Percentiles rank a stretch among this genome's conserved stretches.
Evolutionary conservation across 371 early-diverging fungal genomes (phyloP).

Genomic region (Zancudomyces culisetae): DNA sequence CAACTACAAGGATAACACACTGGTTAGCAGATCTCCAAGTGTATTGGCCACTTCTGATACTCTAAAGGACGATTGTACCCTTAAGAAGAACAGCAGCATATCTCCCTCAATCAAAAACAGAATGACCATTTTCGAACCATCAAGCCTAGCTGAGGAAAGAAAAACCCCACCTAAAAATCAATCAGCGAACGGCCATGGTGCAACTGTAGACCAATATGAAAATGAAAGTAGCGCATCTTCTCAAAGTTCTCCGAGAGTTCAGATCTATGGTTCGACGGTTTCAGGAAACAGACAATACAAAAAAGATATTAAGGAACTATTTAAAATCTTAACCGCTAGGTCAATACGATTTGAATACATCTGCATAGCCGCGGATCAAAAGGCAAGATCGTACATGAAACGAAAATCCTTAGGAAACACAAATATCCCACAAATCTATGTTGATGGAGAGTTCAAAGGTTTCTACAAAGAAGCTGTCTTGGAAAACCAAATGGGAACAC

Average conservation of each 20-base stretch:
- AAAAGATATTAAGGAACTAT: slow-evolving; percentile 16
- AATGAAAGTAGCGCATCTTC: too few relatives aligned
- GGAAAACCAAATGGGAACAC: slow-evolving; percentile 21
- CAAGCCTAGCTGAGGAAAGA: too few relatives aligned
- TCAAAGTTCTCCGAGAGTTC: slow-evolving; percentile 25
- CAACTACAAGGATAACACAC: too few relatives aligned
- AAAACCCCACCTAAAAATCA: too few relatives aligned
- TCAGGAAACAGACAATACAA: slow-evolving; percentile 26
- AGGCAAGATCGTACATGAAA: slow-evolving; percentile 41
- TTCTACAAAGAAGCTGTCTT: slow-evolving; percentile 27
- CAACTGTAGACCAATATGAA: too few relatives aligned
- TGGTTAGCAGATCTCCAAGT: too few relatives aligned
- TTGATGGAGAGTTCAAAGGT: slow-evolving; percentile 43
- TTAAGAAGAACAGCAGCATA: too few relatives aligned
- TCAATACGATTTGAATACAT: slow-evolving; percentile 32
- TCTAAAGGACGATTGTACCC: too few relatives aligned
- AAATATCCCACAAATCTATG: slow-evolving; percentile 44
- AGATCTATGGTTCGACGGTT: slow-evolving; percentile 25
- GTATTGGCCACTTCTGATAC: too few relatives aligned
- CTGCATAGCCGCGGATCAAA: slow-evolving; percentile 41
- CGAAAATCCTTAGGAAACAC: slow-evolving; percentile 30
- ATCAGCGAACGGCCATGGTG: too few relatives aligned
- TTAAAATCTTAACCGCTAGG: slow-evolving; percentile 16
- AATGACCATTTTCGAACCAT: too few relatives aligned
- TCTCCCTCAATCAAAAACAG: too few relatives aligned